Base-by-base conservation (phyloP, 2,329 filamentous ascomycete species). In the Epichloe gansuensis region DNA sequence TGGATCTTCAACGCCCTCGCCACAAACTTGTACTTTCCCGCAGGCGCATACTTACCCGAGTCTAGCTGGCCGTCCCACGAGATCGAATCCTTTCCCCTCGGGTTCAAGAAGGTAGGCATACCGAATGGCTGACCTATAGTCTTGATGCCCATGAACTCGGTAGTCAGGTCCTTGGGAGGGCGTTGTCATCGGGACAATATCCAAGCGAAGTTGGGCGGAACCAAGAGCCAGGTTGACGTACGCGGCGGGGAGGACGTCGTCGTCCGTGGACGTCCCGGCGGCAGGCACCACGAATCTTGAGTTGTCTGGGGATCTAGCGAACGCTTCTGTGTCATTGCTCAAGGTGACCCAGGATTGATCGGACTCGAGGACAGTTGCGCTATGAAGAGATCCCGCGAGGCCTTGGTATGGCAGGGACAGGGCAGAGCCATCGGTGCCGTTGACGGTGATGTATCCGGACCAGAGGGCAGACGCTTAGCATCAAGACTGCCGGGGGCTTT, bases 1-100 rank as follows among this genome's bases (percentile, higher is more conserved):
- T 73, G 76, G 53, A 79, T 69, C 55, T 69, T 70, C 56, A 79
- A 60, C 3, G 75, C 72, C 54, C 69, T 69, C 38, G 76, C 64
- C 1, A 64, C 65, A 50, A 79, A 63, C 61, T 71, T 73, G 63
- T 80, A 80, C 38, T 61, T 58, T 5, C 76, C 77, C 1, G 67
- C 64, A 0, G 74, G 71, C 1, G 69, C 75, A 52, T 72, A 76
- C 0, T 56, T 63, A 5, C 74, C 75, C 7, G 71, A 67, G 0
- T 65, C 64, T 4, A 79, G 61, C 49, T 63, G 62, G 13, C 77
- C 77, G 46, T 74, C 68, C 67, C 73, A 80, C 0, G 46, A 48
- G 3, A 60, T n/a, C 9, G 56, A 50, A 54, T 61, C 52, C 4
- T 54, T 17, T 23, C 58, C 58, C 52, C 63, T 61, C 8, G 61